Percentiles rank a stretch among this genome's conserved stretches.
These are phyloP conservation scores for Globisporangium acanthophoron DNA, from an alignment of 352 stramenopile genomes.

Conservation along the genomic window DNA sequence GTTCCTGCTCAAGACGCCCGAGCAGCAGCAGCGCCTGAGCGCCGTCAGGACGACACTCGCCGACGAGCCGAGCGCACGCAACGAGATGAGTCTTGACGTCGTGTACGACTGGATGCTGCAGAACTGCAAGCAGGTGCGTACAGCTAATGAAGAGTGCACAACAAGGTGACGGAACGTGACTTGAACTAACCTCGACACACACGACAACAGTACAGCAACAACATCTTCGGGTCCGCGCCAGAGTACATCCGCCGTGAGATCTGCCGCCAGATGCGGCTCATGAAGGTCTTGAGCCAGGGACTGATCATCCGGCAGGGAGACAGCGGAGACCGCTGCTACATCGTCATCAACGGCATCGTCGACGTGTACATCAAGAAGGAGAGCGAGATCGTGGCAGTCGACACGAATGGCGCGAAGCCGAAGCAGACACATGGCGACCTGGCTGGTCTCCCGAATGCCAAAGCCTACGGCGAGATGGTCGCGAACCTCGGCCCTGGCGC, in stretches of 20 bases:
- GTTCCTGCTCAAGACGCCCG: constrained; percentile 42
- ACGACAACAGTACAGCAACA: constrained; percentile 54
- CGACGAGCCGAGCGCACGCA: constrained; percentile 43
- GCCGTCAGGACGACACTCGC: constrained; percentile 47
- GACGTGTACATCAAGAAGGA: constrained; percentile 70
- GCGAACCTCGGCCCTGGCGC: constrained; percentile 58
- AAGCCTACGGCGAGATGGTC: constrained; percentile 55
- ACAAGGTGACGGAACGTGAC: not conserved
- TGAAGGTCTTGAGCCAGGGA: constrained; percentile 43
- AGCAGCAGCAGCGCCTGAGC: constrained; percentile 44
- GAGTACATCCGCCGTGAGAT: constrained; percentile 80
- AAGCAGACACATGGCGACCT: constrained; percentile 9
- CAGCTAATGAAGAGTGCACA: no score
- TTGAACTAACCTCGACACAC: not conserved
- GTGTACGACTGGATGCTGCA: constrained; percentile 79
- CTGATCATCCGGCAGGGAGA: constrained; percentile 69
- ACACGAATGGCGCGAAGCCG: not conserved
- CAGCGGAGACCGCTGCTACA: constrained; percentile 71
- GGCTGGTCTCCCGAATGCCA: not conserved
- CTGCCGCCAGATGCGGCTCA: constrained; percentile 68
- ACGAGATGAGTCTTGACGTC: constrained; percentile 61
- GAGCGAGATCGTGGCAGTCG: constrained; percentile 17
- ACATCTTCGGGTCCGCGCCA: constrained; percentile 68
- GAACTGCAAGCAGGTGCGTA: constrained; percentile 62
- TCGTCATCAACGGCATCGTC: constrained; percentile 68